These are phyloP conservation scores for Colletotrichum shisoi DNA, from an alignment of 2,329 filamentous ascomycete species.

Conservation along the genomic window DNA sequence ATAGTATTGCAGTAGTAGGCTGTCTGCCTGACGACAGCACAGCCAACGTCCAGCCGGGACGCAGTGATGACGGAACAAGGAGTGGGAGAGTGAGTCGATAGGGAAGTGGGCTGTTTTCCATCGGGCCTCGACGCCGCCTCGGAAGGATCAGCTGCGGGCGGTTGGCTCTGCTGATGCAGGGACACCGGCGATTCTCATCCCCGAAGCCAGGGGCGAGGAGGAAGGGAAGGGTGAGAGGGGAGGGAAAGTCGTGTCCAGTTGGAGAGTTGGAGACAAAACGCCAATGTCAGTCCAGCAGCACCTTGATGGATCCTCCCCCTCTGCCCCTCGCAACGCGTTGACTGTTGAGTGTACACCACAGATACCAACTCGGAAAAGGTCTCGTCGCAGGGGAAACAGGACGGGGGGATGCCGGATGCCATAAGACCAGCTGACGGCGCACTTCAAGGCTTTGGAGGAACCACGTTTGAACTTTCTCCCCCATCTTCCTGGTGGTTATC, in stretches of 20 bases:
- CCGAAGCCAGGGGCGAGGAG: too few species aligned
- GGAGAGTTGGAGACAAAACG: slow-evolving; percentile 4
- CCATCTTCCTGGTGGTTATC: neutral
- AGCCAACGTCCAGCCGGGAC: neutral
- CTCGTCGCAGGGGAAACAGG: slow-evolving; percentile 6
- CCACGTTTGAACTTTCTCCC: neutral
- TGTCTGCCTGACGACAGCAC: slow-evolving; percentile 3
- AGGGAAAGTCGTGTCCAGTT: neutral
- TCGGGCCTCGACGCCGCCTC: slow-evolving; percentile 7
- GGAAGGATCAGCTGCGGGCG: slow-evolving; percentile 9
- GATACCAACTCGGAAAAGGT: slow-evolving; percentile 15
- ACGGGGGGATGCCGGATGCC: slow-evolving; percentile 9
- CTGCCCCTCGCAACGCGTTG: neutral
- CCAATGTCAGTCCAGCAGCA: slow-evolving; percentile 13
- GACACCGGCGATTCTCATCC: slow-evolving; percentile 3
- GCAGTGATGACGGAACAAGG: neutral
- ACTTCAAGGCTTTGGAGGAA: neutral
- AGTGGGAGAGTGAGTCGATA: slow-evolving; percentile 1
- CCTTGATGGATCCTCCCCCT: slow-evolving; percentile 31
- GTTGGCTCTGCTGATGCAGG: slow-evolving; percentile 7
- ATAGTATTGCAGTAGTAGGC: slow-evolving; percentile 6
- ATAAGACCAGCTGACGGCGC: slow-evolving; percentile 32
- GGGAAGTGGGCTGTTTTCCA: slow-evolving; percentile 6
- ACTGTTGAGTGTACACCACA: too few species aligned
- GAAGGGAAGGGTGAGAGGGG: neutral